Conservation (phyloP, 2,329 filamentous ascomycete genomes). For the Pyrenochaeta sp. region DNA sequence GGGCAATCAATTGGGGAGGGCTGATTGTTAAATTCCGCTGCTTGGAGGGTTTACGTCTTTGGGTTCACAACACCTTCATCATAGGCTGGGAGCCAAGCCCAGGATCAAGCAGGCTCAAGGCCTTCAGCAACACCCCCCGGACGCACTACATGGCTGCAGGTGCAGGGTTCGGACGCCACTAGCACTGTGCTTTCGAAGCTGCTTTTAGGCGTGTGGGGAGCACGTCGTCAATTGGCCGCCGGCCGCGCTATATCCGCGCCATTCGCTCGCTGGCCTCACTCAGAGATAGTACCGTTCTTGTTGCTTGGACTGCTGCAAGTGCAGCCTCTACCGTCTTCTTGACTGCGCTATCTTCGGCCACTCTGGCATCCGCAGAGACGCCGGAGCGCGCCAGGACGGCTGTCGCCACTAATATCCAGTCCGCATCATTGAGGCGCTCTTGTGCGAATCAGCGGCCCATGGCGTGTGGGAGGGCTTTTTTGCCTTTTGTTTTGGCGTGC, state of each 20-base stretch:
- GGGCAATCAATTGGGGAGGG: slow-evolving; percentile 39
- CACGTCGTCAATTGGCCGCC: slow-evolving; percentile 15
- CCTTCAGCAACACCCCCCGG: too few species aligned
- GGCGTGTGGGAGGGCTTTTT: slow-evolving; percentile 35
- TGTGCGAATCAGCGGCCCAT: slow-evolving; percentile 35
- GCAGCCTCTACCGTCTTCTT: slow-evolving; percentile 24
- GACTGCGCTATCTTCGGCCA: slow-evolving; percentile 23
- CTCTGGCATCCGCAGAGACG: slow-evolving; percentile 20
- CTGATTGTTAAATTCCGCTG: slow-evolving; percentile 44
- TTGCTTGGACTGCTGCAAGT: too few species aligned
- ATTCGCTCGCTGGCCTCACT: slow-evolving; percentile 12
- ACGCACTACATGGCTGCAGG: slow-evolving; percentile 34
- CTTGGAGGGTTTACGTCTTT: slow-evolving; percentile 40
- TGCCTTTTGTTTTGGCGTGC: slow-evolving; percentile 35
- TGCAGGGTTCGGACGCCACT: slow-evolving; percentile 31
- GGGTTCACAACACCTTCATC: slow-evolving; percentile 45
- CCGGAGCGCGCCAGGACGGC: slow-evolving; percentile 21
- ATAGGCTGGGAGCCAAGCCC: slow-evolving; percentile 47
- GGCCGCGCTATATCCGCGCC: slow-evolving; percentile 24
- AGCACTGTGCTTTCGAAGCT: slow-evolving; percentile 31
- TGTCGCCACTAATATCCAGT: slow-evolving; percentile 21
- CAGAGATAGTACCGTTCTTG: too few species aligned
- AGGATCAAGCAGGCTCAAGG: slow-evolving; percentile 40
- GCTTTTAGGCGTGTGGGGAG: slow-evolving; percentile 40
- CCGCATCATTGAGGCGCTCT: slow-evolving; percentile 25